Evolutionary conservation across 352 stramenopile species (phyloP).

Genomic region (Phytophthora boehmeriae): DNA sequence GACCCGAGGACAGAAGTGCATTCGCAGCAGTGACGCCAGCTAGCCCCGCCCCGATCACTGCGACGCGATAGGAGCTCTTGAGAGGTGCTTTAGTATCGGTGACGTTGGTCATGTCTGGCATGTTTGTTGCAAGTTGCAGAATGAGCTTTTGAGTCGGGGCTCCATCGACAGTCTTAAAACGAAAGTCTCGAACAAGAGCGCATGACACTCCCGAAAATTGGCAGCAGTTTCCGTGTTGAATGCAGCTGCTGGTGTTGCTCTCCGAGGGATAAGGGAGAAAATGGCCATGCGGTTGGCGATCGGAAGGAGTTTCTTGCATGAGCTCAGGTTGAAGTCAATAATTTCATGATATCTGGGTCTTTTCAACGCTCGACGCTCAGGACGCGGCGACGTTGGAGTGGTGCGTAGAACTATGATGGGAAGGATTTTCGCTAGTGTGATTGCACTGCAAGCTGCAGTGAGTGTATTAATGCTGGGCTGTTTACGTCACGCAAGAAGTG

Average conservation of each 20-base stretch:
- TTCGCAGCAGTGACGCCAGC: slow-evolving; percentile 54
- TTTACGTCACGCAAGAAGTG: too few species aligned
- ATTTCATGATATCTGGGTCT: neutral
- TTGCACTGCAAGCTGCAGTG: too few species aligned
- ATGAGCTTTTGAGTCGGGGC: slow-evolving; percentile 11
- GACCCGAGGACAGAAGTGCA: slow-evolving; percentile 40
- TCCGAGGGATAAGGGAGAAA: slow-evolving; percentile 11
- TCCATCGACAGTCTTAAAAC: neutral
- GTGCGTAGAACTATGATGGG: neutral
- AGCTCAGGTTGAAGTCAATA: neutral
- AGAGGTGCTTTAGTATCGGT: slow-evolving; percentile 16
- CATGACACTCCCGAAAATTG: too few species aligned
- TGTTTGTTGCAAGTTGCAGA: slow-evolving; percentile 34
- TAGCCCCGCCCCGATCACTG: slow-evolving; percentile 55
- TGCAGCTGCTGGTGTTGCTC: slow-evolving; percentile 29
- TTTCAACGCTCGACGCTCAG: slow-evolving; percentile 7
- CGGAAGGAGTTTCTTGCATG: neutral
- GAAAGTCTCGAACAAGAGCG: neutral
- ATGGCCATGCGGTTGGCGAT: slow-evolving; percentile 3
- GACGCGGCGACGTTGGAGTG: slow-evolving; percentile 3
- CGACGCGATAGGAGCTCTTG: slow-evolving; percentile 41
- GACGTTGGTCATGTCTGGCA: slow-evolving; percentile 18
- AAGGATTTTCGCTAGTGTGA: neutral
- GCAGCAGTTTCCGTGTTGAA: slow-evolving; percentile 1
- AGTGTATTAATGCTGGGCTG: too few species aligned